Percentiles rank a stretch among this genome's conserved stretches.
Evolutionary conservation across 1,284 basidiomycete species (phyloP).

Genomic region (Malassezia brasiliensis): DNA sequence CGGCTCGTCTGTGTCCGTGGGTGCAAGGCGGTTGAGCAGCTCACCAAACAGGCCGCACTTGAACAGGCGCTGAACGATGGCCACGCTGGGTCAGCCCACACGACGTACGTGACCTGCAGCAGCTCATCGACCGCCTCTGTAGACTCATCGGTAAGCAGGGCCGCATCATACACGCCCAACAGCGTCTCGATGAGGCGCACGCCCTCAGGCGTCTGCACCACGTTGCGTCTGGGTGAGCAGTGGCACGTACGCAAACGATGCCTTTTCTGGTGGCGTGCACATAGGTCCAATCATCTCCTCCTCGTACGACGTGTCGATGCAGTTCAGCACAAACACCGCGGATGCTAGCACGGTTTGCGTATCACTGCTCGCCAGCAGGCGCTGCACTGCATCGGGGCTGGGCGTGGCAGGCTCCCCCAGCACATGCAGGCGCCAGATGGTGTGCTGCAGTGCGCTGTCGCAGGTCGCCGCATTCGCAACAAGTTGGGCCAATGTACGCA

Average conservation of each 20-base stretch:
- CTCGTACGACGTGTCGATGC: neutral
- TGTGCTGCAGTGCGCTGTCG: neutral
- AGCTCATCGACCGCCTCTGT: neutral
- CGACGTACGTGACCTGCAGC: neutral
- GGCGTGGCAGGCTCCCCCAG: neutral
- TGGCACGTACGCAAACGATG: neutral
- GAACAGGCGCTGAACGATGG: constrained; percentile 6
- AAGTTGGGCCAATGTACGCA: constrained; percentile 13
- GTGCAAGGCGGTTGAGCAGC: constrained; percentile 1
- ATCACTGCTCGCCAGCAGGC: constrained; percentile 13
- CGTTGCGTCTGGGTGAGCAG: neutral
- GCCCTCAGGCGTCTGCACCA: constrained; percentile 2
- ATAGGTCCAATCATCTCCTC: neutral
- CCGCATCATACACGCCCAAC: constrained; percentile 7
- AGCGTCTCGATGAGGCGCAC: constrained; percentile 1
- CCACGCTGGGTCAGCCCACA: neutral
- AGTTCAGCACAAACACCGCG: constrained; percentile 12
- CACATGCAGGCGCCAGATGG: neutral
- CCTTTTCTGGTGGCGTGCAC: neutral
- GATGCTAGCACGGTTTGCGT: constrained; percentile 9
- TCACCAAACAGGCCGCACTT: neutral
- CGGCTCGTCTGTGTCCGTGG: neutral
- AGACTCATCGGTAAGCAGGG: neutral
- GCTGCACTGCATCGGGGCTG: constrained; percentile 3
- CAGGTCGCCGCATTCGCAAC: constrained; percentile 8